Conservation (phyloP, 1,139 yeast genomes). For the Arxiozyma telluris region DNA sequence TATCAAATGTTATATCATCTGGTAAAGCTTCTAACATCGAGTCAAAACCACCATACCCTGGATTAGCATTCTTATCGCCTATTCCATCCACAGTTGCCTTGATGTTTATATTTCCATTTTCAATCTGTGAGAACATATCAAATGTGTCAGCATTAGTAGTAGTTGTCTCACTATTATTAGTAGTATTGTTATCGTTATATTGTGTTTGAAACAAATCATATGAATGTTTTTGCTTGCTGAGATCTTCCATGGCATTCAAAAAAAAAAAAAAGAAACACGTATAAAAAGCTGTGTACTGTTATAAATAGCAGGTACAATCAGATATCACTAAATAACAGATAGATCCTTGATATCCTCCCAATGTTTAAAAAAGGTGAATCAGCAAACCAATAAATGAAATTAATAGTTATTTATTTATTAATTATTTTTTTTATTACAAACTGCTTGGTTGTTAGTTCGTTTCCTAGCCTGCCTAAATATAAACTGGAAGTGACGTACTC, state of each 20-base stretch:
- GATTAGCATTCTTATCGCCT: not conserved
- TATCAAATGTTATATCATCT: conserved; percentile 21
- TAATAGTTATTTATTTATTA: no score
- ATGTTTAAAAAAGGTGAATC: no score
- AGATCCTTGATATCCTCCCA: not conserved
- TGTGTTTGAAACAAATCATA: not conserved
- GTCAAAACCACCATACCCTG: conserved; percentile 17
- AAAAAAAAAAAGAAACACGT: not conserved
- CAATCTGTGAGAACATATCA: conserved; percentile 1
- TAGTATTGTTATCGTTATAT: not conserved
- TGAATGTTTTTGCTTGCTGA: not conserved
- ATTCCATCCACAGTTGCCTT: not conserved
- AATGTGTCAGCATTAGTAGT: not conserved
- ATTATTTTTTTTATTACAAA: no score
- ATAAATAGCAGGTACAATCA: not conserved
- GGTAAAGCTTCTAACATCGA: conserved; percentile 31
- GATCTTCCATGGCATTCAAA: not conserved
- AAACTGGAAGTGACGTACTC: no score
- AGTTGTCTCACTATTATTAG: not conserved
- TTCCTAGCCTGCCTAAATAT: not conserved
- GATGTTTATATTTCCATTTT: not conserved
- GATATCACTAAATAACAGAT: no score
- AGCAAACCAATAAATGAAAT: not conserved
- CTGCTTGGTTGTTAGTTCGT: no score
- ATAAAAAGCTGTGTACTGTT: not conserved